Evolutionary conservation across 768 basidiomycete species (phyloP).

Genomic region (Mycena olivaceomarginata): DNA sequence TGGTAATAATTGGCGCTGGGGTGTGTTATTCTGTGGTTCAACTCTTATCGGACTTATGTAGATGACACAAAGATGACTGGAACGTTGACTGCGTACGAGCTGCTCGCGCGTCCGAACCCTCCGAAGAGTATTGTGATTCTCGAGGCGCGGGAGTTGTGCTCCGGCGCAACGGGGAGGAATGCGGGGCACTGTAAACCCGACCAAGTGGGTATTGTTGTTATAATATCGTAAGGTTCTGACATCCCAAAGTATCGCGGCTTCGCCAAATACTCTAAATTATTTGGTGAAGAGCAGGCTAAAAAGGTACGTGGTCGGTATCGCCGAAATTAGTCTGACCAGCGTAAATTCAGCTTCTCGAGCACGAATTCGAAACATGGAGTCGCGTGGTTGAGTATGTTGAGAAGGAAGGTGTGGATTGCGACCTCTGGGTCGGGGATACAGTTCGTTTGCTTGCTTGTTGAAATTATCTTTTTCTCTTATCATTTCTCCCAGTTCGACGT

Average conservation of each 20-base stretch:
- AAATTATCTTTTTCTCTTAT: not conserved
- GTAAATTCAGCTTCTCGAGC: conserved; percentile 35
- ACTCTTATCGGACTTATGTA: not conserved
- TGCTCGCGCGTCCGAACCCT: conserved; percentile 40
- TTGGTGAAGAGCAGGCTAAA: conserved; percentile 54
- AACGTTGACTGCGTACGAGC: conserved; percentile 46
- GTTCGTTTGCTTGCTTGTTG: conserved; percentile 2
- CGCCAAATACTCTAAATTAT: conserved; percentile 55
- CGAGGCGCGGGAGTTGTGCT: conserved; percentile 77
- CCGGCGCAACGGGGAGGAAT: conserved; percentile 73
- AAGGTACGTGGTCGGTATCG: conserved; percentile 5
- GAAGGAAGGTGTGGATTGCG: conserved; percentile 46
- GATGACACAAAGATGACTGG: conserved; percentile 45
- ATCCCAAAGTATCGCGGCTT: conserved; percentile 63
- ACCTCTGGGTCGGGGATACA: conserved; percentile 49
- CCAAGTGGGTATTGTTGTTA: conserved; percentile 42
- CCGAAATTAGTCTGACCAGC: not conserved
- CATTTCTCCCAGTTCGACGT: conserved; percentile 37
- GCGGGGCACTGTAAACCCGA: conserved; percentile 72
- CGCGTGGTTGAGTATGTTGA: conserved; percentile 38
- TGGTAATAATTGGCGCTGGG: conserved; percentile 73
- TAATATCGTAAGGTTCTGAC: no score
- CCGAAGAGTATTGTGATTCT: conserved; percentile 69
- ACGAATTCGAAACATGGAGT: conserved; percentile 43
- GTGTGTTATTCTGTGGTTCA: conserved; percentile 59